Conservation (phyloP, 345 rosid genomes). For the Sisymbrium altissimum region DNA sequence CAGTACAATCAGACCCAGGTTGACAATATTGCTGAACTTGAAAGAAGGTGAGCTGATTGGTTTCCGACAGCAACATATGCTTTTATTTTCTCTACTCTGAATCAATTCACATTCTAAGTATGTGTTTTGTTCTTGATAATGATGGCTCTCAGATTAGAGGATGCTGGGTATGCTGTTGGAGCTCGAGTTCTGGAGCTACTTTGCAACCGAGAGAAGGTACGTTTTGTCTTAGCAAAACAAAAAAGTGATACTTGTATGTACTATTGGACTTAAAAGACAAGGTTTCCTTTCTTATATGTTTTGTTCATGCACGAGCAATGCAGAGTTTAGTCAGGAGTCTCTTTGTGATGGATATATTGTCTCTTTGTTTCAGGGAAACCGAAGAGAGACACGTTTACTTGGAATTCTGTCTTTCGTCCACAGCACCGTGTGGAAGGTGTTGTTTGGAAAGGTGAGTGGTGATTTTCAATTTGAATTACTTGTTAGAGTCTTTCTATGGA, state of each 20-base stretch:
- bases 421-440: conserved; percentile 96
- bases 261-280: neutral
- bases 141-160: conserved; percentile 64
- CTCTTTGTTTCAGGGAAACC: conserved; percentile 60
- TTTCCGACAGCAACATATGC: neutral
- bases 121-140: neutral
- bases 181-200: conserved; percentile 88
- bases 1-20: conserved; percentile 98
- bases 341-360: neutral
- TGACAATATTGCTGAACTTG: conserved; percentile 92
- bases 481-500: neutral
- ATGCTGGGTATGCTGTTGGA: conserved; percentile 93
- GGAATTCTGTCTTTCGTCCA: conserved; percentile 93
- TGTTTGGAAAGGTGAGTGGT: conserved; percentile 77
- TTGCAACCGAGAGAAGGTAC: conserved; percentile 85
- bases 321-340: neutral
- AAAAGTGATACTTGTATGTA: neutral
- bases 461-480: neutral
- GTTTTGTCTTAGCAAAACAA: neutral
- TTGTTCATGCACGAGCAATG: neutral
- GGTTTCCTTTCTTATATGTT: neutral
- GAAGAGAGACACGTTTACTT: conserved; percentile 90
- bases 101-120: neutral
- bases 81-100: neutral
- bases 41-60: conserved; percentile 56